These are phyloP conservation scores for Teratosphaeria pseudoeucalypti DNA, from an alignment of 2,329 filamentous ascomycete species.

Conservation along the genomic window DNA sequence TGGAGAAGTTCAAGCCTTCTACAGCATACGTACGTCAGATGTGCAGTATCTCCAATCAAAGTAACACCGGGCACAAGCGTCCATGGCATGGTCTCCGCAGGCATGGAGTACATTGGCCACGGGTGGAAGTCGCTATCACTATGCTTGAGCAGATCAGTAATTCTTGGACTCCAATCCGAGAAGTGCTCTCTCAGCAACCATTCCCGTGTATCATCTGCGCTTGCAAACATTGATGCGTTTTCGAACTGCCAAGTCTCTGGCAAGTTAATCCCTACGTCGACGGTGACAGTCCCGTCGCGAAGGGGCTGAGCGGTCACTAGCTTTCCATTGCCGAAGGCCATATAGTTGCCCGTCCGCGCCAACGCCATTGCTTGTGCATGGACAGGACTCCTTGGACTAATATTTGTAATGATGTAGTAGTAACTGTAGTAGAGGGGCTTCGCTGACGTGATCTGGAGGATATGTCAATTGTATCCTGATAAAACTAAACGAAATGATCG, in stretches of 20 bases:
- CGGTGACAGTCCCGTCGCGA: conserved; percentile 13
- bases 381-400: conserved; percentile 19
- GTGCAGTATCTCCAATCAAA: conserved; percentile 50
- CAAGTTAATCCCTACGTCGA: conserved; percentile 4
- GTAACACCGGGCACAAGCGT: conserved; percentile 39
- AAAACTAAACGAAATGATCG: too few species aligned
- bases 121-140: conserved; percentile 30
- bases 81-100: conserved; percentile 39
- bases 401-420: conserved; percentile 22
- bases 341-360: conserved; percentile 21
- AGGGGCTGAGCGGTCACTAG: conserved; percentile 11
- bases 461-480: neutral
- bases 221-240: conserved; percentile 16
- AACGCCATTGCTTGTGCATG: conserved; percentile 17
- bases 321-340: conserved; percentile 12
- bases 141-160: conserved; percentile 34
- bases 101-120: conserved; percentile 44
- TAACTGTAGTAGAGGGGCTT: conserved; percentile 27
- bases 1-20: neutral
- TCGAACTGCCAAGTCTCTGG: conserved; percentile 11
- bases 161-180: conserved; percentile 26
- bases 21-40: conserved; percentile 17
- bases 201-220: conserved; percentile 27
- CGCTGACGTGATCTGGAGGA: conserved; percentile 23
- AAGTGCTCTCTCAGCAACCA: conserved; percentile 29